These are phyloP conservation scores for Barnettozyma hawaiiensis DNA, from an alignment of 1,139 yeast species.

Conservation along the genomic window DNA sequence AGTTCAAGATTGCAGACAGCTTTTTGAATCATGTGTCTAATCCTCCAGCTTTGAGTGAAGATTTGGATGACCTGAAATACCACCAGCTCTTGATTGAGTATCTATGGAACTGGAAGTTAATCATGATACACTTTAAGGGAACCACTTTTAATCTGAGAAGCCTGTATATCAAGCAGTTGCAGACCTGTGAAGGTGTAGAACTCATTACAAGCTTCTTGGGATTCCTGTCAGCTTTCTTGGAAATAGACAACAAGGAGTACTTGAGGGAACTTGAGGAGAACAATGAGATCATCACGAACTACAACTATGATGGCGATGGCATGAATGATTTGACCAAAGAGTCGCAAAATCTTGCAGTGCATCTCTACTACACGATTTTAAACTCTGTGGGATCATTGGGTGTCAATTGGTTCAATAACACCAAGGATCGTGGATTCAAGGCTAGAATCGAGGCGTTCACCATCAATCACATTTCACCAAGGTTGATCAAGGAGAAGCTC, in stretches of 20 bases:
- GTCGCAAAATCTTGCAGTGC: constrained; percentile 40
- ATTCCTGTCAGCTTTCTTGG: constrained; percentile 42
- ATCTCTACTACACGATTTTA: constrained; percentile 53
- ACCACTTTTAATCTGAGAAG: constrained; percentile 61
- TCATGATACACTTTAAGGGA: constrained; percentile 58
- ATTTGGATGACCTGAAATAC: constrained; percentile 27
- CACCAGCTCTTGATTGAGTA: constrained; percentile 37
- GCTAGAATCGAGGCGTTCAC: constrained; percentile 49
- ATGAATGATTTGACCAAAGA: constrained; percentile 23
- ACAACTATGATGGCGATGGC: constrained; percentile 9
- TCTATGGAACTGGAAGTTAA: constrained; percentile 66
- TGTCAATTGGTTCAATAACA: constrained; percentile 65
- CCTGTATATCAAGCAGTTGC: constrained; percentile 53
- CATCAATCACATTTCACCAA: constrained; percentile 55
- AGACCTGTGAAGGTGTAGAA: constrained; percentile 28
- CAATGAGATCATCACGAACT: constrained; percentile 23
- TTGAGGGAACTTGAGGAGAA: constrained; percentile 32
- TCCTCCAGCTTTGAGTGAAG: constrained; percentile 19
- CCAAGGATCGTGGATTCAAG: constrained; percentile 32
- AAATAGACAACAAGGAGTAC: constrained; percentile 32
- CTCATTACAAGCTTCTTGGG: constrained; percentile 44
- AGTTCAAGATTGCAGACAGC: constrained; percentile 32
- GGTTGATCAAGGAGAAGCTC: constrained; percentile 54
- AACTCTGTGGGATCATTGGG: constrained; percentile 60
- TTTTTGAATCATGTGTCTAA: constrained; percentile 30